Evolutionary conservation across 192 early-diverging fungal species (phyloP).

Genomic region (Rhizoclosmatium globosum): DNA sequence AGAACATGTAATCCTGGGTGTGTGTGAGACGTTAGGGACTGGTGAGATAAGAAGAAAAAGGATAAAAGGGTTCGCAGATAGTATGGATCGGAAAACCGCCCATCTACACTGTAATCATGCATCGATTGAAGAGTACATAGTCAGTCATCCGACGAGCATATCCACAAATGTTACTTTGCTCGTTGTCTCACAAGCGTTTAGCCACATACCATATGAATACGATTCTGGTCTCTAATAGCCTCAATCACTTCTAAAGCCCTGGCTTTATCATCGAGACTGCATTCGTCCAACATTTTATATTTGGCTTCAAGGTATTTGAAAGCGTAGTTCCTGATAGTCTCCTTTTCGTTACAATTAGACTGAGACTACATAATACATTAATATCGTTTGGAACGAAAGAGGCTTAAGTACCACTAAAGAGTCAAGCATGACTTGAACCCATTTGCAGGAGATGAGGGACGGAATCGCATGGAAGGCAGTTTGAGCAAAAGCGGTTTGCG

Average conservation of each 20-base stretch:
- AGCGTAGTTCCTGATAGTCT: not conserved
- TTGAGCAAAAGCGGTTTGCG: not conserved
- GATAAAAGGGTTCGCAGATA: too few relatives aligned
- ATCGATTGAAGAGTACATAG: too few relatives aligned
- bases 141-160: too few relatives aligned
- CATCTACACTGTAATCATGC: too few relatives aligned
- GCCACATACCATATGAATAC: constrained; percentile 9
- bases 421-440: constrained; percentile 46
- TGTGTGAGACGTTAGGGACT: too few relatives aligned
- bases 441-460: constrained; percentile 17
- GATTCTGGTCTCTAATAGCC: constrained; percentile 15
- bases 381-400: not conserved
- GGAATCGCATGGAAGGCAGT: not conserved
- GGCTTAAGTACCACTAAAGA: constrained; percentile 32
- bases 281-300: constrained; percentile 20
- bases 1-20: not conserved
- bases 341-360: not conserved
- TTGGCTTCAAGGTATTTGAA: not conserved
- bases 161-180: not conserved
- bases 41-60: too few relatives aligned
- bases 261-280: not conserved
- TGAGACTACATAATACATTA: not conserved
- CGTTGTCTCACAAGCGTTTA: not conserved
- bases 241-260: constrained; percentile 17
- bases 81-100: too few relatives aligned